Conservation (phyloP, 257 asterid species). For the Solanum chmielewskii region DNA sequence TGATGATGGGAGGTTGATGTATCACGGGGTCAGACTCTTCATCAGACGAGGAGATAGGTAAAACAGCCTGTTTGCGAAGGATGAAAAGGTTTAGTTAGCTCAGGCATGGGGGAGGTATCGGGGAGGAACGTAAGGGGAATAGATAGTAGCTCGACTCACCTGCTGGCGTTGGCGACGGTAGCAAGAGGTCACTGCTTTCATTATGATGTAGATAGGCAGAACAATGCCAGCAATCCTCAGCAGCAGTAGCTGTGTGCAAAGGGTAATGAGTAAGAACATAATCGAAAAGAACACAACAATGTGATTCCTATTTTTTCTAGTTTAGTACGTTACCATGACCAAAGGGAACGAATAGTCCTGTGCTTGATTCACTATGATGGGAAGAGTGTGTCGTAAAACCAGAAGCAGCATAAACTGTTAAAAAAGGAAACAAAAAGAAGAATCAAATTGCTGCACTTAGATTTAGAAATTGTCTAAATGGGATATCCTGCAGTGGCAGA, state of each 20-base stretch:
- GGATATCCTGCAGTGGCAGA: not conserved
- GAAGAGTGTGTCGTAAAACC: constrained; percentile 75
- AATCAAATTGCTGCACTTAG: not conserved
- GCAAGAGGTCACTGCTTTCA: constrained; percentile 60
- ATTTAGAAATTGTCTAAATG: not conserved
- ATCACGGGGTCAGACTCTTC: constrained; percentile 40
- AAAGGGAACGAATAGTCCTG: constrained; percentile 61
- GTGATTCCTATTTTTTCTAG: not conserved
- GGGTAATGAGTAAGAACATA: constrained; percentile 2
- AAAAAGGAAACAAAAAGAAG: not conserved
- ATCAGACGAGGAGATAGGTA: constrained; percentile 20
- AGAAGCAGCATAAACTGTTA: constrained; percentile 83
- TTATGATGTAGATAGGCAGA: constrained; percentile 70
- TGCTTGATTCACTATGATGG: constrained; percentile 50
- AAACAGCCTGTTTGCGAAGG: constrained; percentile 21
- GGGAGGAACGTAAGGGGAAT: not conserved
- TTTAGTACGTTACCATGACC: constrained; percentile 48
- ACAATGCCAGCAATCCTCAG: constrained; percentile 64
- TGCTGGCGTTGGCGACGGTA: constrained; percentile 42
- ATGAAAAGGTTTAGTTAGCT: not conserved
- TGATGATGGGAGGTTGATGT: not conserved
- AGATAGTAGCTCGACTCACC: constrained; percentile 16
- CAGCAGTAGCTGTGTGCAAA: constrained; percentile 47
- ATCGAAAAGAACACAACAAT: not conserved
- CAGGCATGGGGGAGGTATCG: not conserved